A percentile compares a stretch with the other conserved stretches of the same genome.
Evolutionary conservation across 2,329 filamentous ascomycete species (phyloP).

Genomic region (Cercospora zeae-maydis): DNA sequence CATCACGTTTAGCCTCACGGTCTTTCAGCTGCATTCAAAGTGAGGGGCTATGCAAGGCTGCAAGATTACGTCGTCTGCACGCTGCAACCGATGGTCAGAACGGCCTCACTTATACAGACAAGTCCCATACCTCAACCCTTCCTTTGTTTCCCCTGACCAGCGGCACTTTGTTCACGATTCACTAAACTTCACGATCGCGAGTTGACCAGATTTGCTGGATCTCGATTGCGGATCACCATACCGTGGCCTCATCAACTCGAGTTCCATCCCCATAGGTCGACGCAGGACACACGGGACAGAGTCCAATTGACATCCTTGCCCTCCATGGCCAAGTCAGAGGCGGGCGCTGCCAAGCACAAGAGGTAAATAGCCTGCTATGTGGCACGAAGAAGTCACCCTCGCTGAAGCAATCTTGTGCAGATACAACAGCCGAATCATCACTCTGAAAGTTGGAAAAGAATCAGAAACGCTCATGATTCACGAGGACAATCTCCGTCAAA

Average conservation of each 20-base stretch:
- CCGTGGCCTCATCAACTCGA: not conserved
- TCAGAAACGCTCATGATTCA: slow-evolving; percentile 3
- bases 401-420: not conserved
- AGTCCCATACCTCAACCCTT: not conserved
- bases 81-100: not conserved
- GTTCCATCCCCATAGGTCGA: not conserved
- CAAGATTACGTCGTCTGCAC: not conserved
- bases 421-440: slow-evolving; percentile 12
- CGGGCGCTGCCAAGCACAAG: slow-evolving; percentile 1
- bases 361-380: not conserved
- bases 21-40: not conserved
- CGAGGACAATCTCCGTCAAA: slow-evolving; percentile 8
- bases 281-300: not conserved
- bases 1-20: not conserved
- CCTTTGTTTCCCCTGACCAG: not conserved
- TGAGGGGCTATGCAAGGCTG: not conserved
- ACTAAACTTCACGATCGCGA: not conserved
- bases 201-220: not conserved
- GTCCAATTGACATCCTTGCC: not conserved
- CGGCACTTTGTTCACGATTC: not conserved
- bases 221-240: not conserved
- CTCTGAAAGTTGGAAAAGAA: not conserved
- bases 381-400: not conserved
- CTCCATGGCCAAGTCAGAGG: slow-evolving; percentile 1
- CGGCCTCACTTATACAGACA: not conserved